phyloP scores from a whole-genome alignment of 192 early-diverging fungal genomes.

The Linnemannia zychae region DNA sequence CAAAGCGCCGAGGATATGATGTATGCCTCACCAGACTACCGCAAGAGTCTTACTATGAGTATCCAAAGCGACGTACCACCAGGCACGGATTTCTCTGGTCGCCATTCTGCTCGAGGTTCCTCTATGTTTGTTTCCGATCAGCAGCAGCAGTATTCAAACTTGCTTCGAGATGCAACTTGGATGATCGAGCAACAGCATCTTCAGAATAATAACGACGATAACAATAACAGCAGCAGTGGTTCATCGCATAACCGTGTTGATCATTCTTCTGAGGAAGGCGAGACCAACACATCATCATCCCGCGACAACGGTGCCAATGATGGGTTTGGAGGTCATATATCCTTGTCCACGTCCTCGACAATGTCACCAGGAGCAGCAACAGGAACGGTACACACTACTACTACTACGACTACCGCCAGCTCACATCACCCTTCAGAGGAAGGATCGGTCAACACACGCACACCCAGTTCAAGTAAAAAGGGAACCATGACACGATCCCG shows the following conservation, averaged over 20 bases:
- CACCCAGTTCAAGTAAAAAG: conserved; percentile 6
- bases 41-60: conserved; percentile 39
- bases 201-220: not conserved
- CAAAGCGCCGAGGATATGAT: conserved; percentile 27
- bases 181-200: conserved; percentile 37
- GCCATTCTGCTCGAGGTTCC: conserved; percentile 11
- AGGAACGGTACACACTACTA: no score
- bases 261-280: not conserved
- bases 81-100: conserved; percentile 4
- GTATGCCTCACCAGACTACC: conserved; percentile 43
- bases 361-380: not conserved
- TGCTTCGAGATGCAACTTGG: conserved; percentile 35
- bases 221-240: no score
- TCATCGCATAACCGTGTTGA: not conserved
- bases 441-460: not conserved
- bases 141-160: conserved; percentile 24
- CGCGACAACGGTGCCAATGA: no score
- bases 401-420: not conserved
- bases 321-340: not conserved
- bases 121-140: conserved; percentile 8
- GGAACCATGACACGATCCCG: conserved; percentile 20
- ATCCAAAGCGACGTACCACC: conserved; percentile 26
- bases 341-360: not conserved
- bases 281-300: not conserved
- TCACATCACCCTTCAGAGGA: not conserved